Conservation (phyloP, 148 eudicot species). For the Bassia scoparia region DNA sequence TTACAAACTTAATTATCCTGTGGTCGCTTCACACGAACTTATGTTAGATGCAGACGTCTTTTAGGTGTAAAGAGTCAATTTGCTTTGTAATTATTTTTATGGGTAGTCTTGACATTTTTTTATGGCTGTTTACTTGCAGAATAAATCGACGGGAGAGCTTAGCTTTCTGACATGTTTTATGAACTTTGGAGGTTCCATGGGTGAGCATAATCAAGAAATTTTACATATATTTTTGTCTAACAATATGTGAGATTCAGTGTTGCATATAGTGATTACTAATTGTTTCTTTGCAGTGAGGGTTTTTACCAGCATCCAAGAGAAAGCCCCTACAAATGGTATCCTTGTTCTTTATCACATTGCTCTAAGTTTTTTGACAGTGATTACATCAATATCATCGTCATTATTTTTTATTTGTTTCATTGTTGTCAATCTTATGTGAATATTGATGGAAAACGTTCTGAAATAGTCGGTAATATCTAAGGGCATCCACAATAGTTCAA, state of each 20-base stretch:
- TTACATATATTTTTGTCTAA: neutral
- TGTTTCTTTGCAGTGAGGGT: conserved; percentile 67
- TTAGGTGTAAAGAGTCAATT: too few relatives aligned
- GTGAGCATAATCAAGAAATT: conserved; percentile 52
- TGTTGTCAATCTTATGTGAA: neutral
- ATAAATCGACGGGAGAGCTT: conserved; percentile 87
- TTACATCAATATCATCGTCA: neutral
- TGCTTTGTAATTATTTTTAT: neutral
- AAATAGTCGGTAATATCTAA: too few relatives aligned
- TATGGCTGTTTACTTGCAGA: conserved; percentile 43
- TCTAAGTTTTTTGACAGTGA: neutral
- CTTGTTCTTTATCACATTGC: conserved; percentile 21
- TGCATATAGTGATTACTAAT: neutral
- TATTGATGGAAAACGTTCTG: too few relatives aligned
- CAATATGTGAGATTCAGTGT: conserved; percentile 5
- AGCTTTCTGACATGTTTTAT: conserved; percentile 85
- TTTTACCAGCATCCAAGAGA: conserved; percentile 94
- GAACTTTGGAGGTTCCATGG: conserved; percentile 90
- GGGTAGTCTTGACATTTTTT: neutral
- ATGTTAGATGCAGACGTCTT: too few relatives aligned
- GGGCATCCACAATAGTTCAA: too few relatives aligned
- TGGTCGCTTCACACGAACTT: too few relatives aligned
- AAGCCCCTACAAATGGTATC: conserved; percentile 89
- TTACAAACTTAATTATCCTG: too few relatives aligned
- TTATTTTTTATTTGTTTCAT: neutral